A percentile compares a stretch with the other conserved stretches of the same genome.
Conservation (phyloP, 139 green algal genomes). For the Chlorella sp. region DNA sequence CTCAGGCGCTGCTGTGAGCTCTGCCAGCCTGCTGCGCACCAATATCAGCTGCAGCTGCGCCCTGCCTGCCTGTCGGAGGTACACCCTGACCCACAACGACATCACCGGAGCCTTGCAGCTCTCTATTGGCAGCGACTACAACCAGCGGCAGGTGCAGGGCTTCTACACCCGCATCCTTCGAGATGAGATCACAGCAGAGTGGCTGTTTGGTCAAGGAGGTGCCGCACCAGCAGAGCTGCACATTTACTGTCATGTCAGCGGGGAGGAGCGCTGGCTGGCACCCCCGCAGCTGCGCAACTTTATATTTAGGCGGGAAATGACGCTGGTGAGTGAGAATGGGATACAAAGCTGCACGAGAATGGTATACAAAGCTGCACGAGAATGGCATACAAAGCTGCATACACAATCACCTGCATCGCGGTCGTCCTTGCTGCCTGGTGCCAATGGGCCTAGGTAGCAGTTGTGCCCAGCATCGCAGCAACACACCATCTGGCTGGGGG, state of each 20-base stretch:
- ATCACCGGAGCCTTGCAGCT: constrained; percentile 75
- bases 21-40: background rate
- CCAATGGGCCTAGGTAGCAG: too few species aligned
- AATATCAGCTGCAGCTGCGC: background rate
- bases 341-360: background rate
- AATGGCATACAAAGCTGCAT: too few species aligned
- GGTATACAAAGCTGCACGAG: too few species aligned
- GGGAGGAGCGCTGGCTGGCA: constrained; percentile 73
- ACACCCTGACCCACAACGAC: constrained; percentile 92
- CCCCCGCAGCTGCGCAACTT: constrained; percentile 73
- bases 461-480: too few species aligned
- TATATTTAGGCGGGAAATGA: constrained; percentile 89
- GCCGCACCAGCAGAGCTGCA: constrained; percentile 52
- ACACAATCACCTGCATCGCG: too few species aligned
- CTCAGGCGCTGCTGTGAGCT: constrained; percentile 5
- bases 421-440: too few species aligned
- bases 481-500: too few species aligned
- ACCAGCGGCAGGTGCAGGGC: constrained; percentile 65
- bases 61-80: too few species aligned
- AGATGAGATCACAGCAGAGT: constrained; percentile 85
- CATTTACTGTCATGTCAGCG: constrained; percentile 87
- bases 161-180: constrained; percentile 69
- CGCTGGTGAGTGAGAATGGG: constrained; percentile 49
- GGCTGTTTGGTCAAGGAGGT: constrained; percentile 34
- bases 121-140: constrained; percentile 71